Evolutionary conservation across 148 eudicot genomes (phyloP).

Genomic region (Diospyros lotus): DNA sequence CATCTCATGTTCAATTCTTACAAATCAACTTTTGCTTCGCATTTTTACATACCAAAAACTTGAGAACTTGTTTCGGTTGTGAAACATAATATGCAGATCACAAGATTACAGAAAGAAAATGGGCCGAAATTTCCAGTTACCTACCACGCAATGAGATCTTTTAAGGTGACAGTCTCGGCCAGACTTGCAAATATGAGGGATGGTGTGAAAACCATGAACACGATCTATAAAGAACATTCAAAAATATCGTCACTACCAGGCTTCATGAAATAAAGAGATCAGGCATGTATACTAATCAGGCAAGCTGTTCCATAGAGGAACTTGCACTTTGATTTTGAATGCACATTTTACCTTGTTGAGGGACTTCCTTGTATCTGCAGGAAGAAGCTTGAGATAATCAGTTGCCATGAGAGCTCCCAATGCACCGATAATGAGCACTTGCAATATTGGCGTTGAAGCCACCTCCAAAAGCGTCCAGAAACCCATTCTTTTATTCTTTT

Average conservation of each 20-base stretch:
- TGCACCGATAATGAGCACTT: constrained; percentile 24
- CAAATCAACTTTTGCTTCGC: no score
- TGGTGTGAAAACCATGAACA: constrained; percentile 78
- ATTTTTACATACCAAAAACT: no score
- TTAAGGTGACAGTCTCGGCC: constrained; percentile 72
- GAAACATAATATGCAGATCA: no score
- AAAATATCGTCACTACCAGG: not conserved
- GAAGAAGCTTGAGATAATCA: constrained; percentile 26
- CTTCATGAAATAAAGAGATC: not conserved
- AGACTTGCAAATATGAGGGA: constrained; percentile 69
- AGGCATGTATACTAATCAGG: not conserved
- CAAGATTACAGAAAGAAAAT: no score
- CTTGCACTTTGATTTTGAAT: not conserved
- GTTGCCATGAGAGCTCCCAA: constrained; percentile 45
- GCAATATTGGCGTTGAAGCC: constrained; percentile 31
- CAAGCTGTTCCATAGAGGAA: not conserved
- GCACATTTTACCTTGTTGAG: constrained; percentile 31
- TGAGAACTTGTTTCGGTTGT: no score
- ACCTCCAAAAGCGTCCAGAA: constrained; percentile 25
- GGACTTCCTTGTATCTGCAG: constrained; percentile 23
- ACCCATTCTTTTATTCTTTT: constrained; percentile 23
- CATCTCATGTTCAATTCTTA: no score
- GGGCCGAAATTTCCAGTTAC: no score
- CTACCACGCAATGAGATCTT: constrained; percentile 88
- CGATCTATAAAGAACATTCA: constrained; percentile 45